Evolutionary conservation across 2,329 filamentous ascomycete genomes (phyloP).

Genomic region (Diaporthe sp.): DNA sequence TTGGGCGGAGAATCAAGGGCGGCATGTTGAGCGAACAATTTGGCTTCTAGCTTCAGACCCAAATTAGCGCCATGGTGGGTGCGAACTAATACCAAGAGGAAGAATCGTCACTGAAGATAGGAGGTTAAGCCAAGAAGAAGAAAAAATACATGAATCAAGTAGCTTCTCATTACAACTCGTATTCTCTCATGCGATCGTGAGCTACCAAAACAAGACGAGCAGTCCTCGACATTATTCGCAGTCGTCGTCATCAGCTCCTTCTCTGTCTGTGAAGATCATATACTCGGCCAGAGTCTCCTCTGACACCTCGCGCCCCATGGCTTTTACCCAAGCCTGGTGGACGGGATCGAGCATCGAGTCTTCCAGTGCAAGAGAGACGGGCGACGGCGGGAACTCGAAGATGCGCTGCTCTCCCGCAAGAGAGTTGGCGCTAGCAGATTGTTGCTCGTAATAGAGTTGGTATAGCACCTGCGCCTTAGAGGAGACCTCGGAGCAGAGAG

Average conservation of each 20-base stretch:
- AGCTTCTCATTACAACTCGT: conserved; percentile 37
- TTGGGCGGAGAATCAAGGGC: not conserved
- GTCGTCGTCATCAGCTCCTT: conserved; percentile 68
- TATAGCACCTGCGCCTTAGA: conserved; percentile 54
- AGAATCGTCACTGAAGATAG: not conserved
- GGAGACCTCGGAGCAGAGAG: conserved; percentile 40
- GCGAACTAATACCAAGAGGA: not conserved
- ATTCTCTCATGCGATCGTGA: conserved; percentile 30
- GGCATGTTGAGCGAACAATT: conserved; percentile 6
- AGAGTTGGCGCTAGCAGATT: not conserved
- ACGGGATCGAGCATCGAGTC: conserved; percentile 77
- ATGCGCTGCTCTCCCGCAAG: conserved; percentile 52
- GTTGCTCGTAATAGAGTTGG: conserved; percentile 67
- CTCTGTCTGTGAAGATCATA: conserved; percentile 82
- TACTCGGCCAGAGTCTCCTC: conserved; percentile 64
- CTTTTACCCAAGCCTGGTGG: conserved; percentile 74
- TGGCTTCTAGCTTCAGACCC: conserved; percentile 4
- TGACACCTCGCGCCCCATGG: conserved; percentile 61
- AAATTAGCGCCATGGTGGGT: conserved; percentile 8
- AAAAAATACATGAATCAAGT: conserved; percentile 28
- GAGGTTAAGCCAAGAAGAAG: not conserved
- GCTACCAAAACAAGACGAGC: not conserved
- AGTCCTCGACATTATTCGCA: conserved; percentile 51
- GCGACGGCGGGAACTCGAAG: conserved; percentile 67
- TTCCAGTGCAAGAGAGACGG: conserved; percentile 77